These are phyloP conservation scores for Solanum clarkiae DNA, from an alignment of 257 asterid species.

Conservation along the genomic window DNA sequence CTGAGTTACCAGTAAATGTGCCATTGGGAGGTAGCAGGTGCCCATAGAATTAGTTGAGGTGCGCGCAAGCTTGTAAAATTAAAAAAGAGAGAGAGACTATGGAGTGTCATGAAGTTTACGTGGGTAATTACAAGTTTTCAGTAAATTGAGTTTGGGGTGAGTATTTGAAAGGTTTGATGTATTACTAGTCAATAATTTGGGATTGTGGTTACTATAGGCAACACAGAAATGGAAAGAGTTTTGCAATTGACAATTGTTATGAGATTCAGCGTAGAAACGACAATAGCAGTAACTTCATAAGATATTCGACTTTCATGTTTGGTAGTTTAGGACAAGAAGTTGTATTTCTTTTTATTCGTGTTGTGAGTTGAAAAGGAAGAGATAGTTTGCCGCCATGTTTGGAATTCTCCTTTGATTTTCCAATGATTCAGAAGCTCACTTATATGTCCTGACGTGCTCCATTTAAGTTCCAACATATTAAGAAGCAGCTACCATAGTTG, in stretches of 20 bases:
- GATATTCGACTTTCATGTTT: background rate
- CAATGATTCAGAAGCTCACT: background rate
- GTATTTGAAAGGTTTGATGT: background rate
- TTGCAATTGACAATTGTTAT: background rate
- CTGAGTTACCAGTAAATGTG: background rate
- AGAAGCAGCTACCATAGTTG: background rate
- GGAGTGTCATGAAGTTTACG: background rate
- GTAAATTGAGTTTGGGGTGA: background rate
- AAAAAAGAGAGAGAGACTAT: background rate
- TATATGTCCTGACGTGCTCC: background rate
- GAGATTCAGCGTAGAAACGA: background rate
- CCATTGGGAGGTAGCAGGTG: background rate
- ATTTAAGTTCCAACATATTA: background rate
- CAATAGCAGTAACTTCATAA: background rate
- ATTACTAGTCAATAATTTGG: background rate
- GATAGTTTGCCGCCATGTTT: background rate
- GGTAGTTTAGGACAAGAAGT: background rate
- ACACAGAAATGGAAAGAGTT: background rate
- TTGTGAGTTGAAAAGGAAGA: background rate
- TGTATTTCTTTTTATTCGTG: background rate
- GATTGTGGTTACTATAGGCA: background rate
- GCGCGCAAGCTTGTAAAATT: background rate
- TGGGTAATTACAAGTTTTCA: background rate
- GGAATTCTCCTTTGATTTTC: background rate
- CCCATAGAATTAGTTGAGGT: background rate